These are phyloP conservation scores for Salvia miltiorrhiza DNA, from an alignment of 257 asterid species.

Conservation along the genomic window DNA sequence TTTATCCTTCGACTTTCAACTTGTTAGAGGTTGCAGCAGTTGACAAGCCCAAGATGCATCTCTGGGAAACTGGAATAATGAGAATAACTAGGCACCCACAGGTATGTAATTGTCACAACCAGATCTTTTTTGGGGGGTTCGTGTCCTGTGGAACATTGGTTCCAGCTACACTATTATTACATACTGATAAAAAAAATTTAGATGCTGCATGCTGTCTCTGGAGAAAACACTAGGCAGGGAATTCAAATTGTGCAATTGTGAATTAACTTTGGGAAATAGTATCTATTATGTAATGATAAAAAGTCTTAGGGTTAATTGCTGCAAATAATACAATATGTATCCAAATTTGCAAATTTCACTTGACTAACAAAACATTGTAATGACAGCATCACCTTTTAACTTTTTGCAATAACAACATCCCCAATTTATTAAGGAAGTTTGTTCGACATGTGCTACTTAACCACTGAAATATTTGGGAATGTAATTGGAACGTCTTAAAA, in stretches of 20 bases:
- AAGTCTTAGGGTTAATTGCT: background rate
- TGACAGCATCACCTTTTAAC: background rate
- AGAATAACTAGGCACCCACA: conserved; percentile 98
- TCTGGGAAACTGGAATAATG: conserved; percentile 99
- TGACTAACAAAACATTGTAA: background rate
- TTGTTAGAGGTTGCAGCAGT: conserved; percentile 95
- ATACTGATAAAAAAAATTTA: background rate
- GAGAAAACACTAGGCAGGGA: background rate
- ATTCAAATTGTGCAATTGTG: background rate
- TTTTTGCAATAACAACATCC: background rate
- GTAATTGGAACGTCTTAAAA: background rate
- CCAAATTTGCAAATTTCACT: background rate
- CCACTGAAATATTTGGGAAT: background rate
- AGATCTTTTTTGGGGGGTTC: background rate
- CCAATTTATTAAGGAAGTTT: background rate
- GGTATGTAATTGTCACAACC: conserved; percentile 38
- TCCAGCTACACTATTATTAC: background rate
- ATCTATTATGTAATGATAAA: background rate
- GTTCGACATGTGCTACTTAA: background rate
- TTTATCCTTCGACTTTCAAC: conserved; percentile 94
- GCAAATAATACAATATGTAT: background rate
- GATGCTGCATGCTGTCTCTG: background rate
- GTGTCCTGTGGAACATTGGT: background rate
- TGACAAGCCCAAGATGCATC: conserved; percentile 97
- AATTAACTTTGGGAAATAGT: background rate